Evolutionary conservation across 1,284 basidiomycete genomes (phyloP), one percentile per base, ranked within the genome.

Genomic region (Neonothopanus nambi): DNA sequence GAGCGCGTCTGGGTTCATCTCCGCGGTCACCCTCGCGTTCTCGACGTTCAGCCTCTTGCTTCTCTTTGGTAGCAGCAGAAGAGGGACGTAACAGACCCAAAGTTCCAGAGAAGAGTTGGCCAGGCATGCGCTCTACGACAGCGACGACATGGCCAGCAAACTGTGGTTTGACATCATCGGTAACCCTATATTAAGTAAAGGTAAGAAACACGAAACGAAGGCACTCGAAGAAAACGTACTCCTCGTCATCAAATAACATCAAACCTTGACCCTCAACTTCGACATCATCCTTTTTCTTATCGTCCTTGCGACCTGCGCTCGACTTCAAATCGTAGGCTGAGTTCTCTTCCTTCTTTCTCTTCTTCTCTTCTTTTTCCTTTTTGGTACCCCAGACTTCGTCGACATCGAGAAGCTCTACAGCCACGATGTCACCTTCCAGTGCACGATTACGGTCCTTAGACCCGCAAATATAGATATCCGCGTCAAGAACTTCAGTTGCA

Each of bases 341-440:
- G 66, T 95, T 95, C 75, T 99, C 97, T 74, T 99, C 97, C 82
- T 99, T 99, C 75, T 97, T 97, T 66, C 94, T 83, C 79, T 98
- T 98, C 85, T 99, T 99, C 78, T 99, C 97, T 70, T 99, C 96
- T 77, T 99, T 99, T 76, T 99, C 97, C 76, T 98, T 98, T 80
- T 99, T 99, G 13, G 95, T 97, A 18, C 89, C 88, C 97, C 97
- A 98, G 7, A 99, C 96, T 72, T 97, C 95, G 65, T 97, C 94
- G 21, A 96, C 96, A 62, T 99, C 96, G 55, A 99, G 82, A 41
- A 99, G 83, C 71, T 99, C 97, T 36, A 99, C 93, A 23, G 97
- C 97, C 55, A 99, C 97, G 55, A 99, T 95, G 68, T 99, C 97
- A 37, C 97, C 97, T 69, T 99, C 97, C 39, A 99, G 81, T 30